Evolutionary conservation across 1,139 yeast genomes (phyloP).

Genomic region (Kurtzmaniella quercitrusa): DNA sequence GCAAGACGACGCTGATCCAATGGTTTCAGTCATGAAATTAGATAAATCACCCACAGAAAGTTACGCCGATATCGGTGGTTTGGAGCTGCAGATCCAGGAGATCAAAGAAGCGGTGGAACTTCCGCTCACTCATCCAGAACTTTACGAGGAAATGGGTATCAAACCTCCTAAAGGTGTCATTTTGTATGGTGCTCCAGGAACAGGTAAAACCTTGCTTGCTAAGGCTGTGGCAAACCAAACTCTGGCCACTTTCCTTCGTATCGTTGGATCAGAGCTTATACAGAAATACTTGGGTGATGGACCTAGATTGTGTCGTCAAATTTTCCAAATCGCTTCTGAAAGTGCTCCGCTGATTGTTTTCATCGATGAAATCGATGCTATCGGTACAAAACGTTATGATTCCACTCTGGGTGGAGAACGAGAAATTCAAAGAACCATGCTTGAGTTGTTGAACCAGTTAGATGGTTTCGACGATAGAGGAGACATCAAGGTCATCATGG

Average conservation of each 20-base stretch:
- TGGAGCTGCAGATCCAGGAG: conserved; percentile 94
- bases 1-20: conserved; percentile 96
- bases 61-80: conserved; percentile 96
- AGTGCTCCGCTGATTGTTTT: conserved; percentile 97
- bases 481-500: conserved; percentile 98
- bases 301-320: conserved; percentile 89
- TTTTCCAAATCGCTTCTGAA: conserved; percentile 95
- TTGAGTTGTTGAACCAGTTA: conserved; percentile 91
- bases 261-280: conserved; percentile 95
- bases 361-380: conserved; percentile 98
- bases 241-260: conserved; percentile 91
- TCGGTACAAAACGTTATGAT: conserved; percentile 96
- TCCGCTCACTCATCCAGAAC: conserved; percentile 95
- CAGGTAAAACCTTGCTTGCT: conserved; percentile 94
- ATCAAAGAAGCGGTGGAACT: conserved; percentile 97
- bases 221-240: conserved; percentile 99
- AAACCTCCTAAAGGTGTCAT: conserved; percentile 99
- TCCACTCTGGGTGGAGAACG: conserved; percentile 97
- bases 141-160: conserved; percentile 98
- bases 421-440: conserved; percentile 97
- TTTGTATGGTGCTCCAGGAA: conserved; percentile 98
- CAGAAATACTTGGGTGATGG: conserved; percentile 98
- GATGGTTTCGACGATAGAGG: conserved; percentile 99
- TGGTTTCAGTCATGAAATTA: conserved; percentile 96
- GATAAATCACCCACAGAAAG: conserved; percentile 97